Evolutionary conservation across 768 basidiomycete species (phyloP), one percentile per base, ranked within the genome.

Genomic region (Calocybe cyanea): DNA sequence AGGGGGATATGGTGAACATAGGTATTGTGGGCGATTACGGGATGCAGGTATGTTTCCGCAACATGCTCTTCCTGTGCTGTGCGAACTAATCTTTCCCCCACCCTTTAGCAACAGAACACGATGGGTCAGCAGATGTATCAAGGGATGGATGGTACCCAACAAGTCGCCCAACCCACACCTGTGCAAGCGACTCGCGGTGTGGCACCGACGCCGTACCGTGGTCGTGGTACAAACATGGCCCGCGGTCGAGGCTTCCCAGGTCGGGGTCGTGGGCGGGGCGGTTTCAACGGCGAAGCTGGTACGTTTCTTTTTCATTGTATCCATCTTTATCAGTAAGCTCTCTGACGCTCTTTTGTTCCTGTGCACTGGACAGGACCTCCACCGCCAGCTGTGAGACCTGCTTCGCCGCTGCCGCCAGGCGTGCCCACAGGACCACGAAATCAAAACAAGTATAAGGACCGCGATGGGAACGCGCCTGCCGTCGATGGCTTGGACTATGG

Each of bases 401-500:
- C 88, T 5, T 92, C 90, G 0, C 90, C 90, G 14, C 73, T 92
- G 1, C 90, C 90, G 1, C 88, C 90, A 11, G 83, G 83, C 48
- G 90, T 92, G 15, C 90, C 90, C 1, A 92, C 90, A 0, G 90
- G 90, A 1, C 90, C 90, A 10, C 74, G 90, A 35, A 91, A 91
- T 61, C 86, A 87, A 63, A 88, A 87, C 59, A 89, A 89, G 60
- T 92, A 92, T 69, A 92, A 91, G 70, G 90, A 92, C 62, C 76
- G 88, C 33, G 89, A 92, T 58, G 82, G 80, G 13, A 88, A 88
- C 57, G 85, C 87, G 1, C 85, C 87, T 49, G 87, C 87, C 20
- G 87, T 89, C 10, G 89, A 92, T 58, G 89, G 90, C n/a, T 64
- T 92, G 57, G 90, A 92, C 60, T 92, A 92, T 54, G 89, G 87